These are phyloP conservation scores for Dictyostelium purpureum DNA, from an alignment of 78 protist species.

Conservation along the genomic window DNA sequence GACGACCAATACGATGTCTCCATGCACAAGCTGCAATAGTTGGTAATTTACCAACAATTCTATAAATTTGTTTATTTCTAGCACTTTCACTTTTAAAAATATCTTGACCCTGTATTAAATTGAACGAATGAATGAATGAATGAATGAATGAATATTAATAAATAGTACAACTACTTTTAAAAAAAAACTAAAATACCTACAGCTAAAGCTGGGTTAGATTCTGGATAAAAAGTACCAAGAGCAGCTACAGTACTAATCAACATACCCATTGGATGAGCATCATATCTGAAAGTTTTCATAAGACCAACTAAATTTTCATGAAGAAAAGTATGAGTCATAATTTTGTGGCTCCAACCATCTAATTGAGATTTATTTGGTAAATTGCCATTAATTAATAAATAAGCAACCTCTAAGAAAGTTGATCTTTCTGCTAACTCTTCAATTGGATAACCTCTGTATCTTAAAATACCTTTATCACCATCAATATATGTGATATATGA, in stretches of 20 bases:
- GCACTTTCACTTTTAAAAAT: constrained; percentile 27
- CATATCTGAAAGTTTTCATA: constrained; percentile 84
- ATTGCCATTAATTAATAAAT: constrained; percentile 63
- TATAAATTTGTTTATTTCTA: constrained; percentile 64
- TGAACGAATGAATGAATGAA: background rate
- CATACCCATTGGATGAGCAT: constrained; percentile 95
- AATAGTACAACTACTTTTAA: background rate
- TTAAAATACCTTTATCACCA: constrained; percentile 79
- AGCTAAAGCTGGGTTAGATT: constrained; percentile 73
- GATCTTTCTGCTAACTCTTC: constrained; percentile 84
- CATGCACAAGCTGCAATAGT: constrained; percentile 89
- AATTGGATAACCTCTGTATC: constrained; percentile 83
- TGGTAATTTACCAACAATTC: constrained; percentile 86
- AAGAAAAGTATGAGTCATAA: constrained; percentile 82
- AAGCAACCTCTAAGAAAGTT: constrained; percentile 67
- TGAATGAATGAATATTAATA: background rate
- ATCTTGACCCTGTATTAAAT: constrained; percentile 8
- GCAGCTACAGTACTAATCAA: constrained; percentile 79
- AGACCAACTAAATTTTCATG: constrained; percentile 79
- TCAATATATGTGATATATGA: constrained; percentile 72
- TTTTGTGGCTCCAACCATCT: constrained; percentile 25
- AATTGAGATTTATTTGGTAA: constrained; percentile 69
- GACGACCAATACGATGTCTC: constrained; percentile 82
- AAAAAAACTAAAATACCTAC: constrained; percentile 32
- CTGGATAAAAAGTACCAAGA: constrained; percentile 82